These are phyloP conservation scores for Prunus mira DNA, from an alignment of 306 rosid genomes.

Conservation along the genomic window DNA sequence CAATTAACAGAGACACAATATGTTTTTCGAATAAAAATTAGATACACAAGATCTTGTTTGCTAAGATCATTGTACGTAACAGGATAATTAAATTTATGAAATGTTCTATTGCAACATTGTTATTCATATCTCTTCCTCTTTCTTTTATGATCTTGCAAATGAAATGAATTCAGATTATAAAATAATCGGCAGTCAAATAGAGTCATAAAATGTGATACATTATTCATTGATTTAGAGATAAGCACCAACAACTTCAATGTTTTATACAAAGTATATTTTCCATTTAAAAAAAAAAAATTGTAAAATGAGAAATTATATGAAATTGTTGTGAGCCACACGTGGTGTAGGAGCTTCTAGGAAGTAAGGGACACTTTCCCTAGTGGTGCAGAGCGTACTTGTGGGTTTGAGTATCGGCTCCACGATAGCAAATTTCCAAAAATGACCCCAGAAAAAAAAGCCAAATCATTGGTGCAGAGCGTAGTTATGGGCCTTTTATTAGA, in stretches of 20 bases:
- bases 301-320: background rate
- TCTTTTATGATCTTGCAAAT: background rate
- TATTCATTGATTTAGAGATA: no score
- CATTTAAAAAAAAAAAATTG: no score
- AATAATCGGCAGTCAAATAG: background rate
- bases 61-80: background rate
- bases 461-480: background rate
- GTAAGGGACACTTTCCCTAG: background rate
- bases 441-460: background rate
- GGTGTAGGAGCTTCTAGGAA: background rate
- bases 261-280: no score
- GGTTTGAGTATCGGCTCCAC: constrained; percentile 2
- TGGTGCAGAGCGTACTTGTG: constrained; percentile 21
- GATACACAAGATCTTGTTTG: background rate
- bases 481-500: background rate
- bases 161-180: background rate
- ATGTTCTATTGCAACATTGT: background rate
- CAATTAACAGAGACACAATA: background rate
- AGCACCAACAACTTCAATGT: no score
- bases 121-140: background rate
- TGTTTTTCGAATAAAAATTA: no score
- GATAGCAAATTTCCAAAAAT: background rate
- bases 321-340: background rate
- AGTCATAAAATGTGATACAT: no score
- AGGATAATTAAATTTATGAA: background rate